These are phyloP conservation scores for Lactifluus hygrophoroides DNA, from an alignment of 768 basidiomycete species.

Conservation along the genomic window DNA sequence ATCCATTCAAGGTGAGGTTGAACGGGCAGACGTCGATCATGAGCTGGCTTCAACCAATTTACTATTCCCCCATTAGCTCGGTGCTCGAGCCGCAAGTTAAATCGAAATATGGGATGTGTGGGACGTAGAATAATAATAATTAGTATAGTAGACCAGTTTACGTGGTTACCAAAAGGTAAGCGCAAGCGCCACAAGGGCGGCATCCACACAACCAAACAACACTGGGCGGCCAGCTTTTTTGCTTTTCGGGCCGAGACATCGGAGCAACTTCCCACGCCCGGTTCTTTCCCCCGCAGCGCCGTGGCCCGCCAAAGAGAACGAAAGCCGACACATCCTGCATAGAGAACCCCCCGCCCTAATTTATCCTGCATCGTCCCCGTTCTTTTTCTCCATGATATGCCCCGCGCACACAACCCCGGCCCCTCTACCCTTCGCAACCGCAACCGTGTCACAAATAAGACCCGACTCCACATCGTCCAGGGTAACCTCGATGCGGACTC, in stretches of 20 bases:
- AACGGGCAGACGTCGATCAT: not conserved
- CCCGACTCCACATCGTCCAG: slow-evolving; percentile 74
- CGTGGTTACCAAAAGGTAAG: slow-evolving; percentile 9
- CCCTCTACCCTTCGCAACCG: slow-evolving; percentile 76
- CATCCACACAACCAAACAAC: slow-evolving; percentile 17
- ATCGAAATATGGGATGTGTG: not conserved
- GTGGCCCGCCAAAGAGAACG: slow-evolving; percentile 21
- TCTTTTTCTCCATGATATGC: slow-evolving; percentile 73
- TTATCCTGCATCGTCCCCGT: slow-evolving; percentile 24
- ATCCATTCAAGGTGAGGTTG: not conserved
- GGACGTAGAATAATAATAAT: not conserved
- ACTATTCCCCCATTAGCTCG: not conserved
- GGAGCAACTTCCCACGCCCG: slow-evolving; percentile 20
- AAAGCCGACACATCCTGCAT: slow-evolving; percentile 19
- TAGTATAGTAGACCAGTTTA: not conserved
- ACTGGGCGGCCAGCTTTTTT: slow-evolving; percentile 16
- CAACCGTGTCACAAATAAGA: slow-evolving; percentile 90
- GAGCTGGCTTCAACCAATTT: not conserved
- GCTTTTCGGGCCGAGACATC: slow-evolving; percentile 18
- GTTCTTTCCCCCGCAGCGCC: slow-evolving; percentile 22
- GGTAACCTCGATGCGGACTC: slow-evolving; percentile 77
- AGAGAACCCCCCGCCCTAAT: slow-evolving; percentile 20
- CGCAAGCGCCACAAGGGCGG: slow-evolving; percentile 15
- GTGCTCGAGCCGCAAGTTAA: not conserved
- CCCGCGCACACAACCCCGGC: slow-evolving; percentile 70